Conservation (phyloP, 2,329 filamentous ascomycete genomes). For the Pseudogymnoascus sp. region DNA sequence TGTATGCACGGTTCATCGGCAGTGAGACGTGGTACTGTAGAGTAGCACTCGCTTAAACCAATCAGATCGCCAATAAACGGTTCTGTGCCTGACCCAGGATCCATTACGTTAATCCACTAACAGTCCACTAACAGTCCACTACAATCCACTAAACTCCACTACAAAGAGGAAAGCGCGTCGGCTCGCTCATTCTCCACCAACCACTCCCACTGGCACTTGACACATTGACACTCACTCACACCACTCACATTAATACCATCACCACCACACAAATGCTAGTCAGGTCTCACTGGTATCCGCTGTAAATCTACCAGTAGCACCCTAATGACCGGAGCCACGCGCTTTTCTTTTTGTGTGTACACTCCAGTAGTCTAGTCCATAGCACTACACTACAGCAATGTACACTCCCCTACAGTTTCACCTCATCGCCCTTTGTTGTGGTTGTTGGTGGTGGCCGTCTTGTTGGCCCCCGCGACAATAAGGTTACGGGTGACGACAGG, state of each 20-base stretch:
- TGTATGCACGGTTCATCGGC: slow-evolving; percentile 3
- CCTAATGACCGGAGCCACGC: neutral
- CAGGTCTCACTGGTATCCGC: too few relatives aligned
- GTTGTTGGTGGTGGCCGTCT: neutral
- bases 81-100: neutral
- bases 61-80: neutral
- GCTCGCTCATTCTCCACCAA: neutral
- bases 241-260: too few relatives aligned
- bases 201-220: neutral
- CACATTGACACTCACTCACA: neutral
- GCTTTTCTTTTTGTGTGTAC: neutral
- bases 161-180: neutral
- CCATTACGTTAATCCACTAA: neutral
- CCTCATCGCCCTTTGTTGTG: neutral
- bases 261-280: too few relatives aligned
- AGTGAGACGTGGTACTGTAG: neutral
- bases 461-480: neutral
- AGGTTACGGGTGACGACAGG: neutral
- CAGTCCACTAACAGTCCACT: too few relatives aligned
- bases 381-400: too few relatives aligned
- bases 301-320: neutral
- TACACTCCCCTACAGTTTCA: neutral
- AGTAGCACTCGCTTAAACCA: too few relatives aligned
- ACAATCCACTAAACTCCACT: too few relatives aligned
- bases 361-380: too few relatives aligned